Evolutionary conservation across 495 filamentous ascomycete genomes (phyloP).

Genomic region (Margaritispora aquatica): DNA sequence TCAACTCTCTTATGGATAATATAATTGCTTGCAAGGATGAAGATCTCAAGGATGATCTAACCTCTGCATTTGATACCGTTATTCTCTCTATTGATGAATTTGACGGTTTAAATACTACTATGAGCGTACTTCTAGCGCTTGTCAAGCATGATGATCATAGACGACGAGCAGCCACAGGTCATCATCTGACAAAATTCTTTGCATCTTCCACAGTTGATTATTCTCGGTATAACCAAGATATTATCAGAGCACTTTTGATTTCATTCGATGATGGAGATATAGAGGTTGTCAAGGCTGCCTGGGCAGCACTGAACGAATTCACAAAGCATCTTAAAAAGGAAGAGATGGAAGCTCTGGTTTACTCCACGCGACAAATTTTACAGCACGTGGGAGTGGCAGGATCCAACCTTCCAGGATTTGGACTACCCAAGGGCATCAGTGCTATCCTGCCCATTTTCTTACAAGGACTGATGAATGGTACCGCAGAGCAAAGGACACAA

Average conservation of each 20-base stretch:
- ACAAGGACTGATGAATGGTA: slow-evolving; percentile 95
- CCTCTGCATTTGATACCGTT: slow-evolving; percentile 76
- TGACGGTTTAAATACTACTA: slow-evolving; percentile 88
- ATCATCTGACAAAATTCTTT: slow-evolving; percentile 87
- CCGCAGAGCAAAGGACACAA: slow-evolving; percentile 82
- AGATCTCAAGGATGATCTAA: slow-evolving; percentile 66
- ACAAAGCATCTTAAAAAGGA: slow-evolving; percentile 90
- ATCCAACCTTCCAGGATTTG: slow-evolving; percentile 79
- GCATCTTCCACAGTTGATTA: slow-evolving; percentile 73
- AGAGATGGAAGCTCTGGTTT: slow-evolving; percentile 93
- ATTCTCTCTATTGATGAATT: slow-evolving; percentile 91
- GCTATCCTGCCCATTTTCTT: slow-evolving; percentile 95
- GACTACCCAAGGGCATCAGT: slow-evolving; percentile 94
- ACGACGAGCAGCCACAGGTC: slow-evolving; percentile 68
- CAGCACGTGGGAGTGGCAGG: slow-evolving; percentile 85
- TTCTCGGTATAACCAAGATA: slow-evolving; percentile 89
- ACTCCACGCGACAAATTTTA: slow-evolving; percentile 76
- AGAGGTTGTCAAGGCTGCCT: slow-evolving; percentile 86
- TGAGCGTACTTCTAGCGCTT: slow-evolving; percentile 83
- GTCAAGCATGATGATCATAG: slow-evolving; percentile 90
- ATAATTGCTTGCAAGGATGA: slow-evolving; percentile 75
- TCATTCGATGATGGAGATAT: slow-evolving; percentile 84
- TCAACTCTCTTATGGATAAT: slow-evolving; percentile 90
- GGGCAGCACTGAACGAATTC: slow-evolving; percentile 81
- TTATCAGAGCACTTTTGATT: slow-evolving; percentile 81